Percentiles rank a stretch among this genome's conserved stretches.
Evolutionary conservation across 1,139 yeast genomes (phyloP).

Genomic region (Tardiomyces blankii): DNA sequence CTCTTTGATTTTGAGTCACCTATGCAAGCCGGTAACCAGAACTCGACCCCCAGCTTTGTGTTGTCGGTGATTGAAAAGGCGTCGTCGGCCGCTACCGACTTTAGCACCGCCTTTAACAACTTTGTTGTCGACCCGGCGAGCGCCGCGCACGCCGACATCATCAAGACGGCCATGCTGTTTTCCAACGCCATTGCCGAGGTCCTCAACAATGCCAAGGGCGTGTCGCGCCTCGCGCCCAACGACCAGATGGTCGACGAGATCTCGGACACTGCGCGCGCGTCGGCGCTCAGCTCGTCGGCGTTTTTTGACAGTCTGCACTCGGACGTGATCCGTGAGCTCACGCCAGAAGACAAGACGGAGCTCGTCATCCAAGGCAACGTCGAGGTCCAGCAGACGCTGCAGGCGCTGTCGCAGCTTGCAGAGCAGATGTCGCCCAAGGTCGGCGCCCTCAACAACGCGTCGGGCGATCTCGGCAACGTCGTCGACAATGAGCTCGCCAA

Average conservation of each 20-base stretch:
- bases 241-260: slow-evolving; percentile 43
- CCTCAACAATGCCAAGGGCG: slow-evolving; percentile 59
- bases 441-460: slow-evolving; percentile 25
- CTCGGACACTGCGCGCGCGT: slow-evolving; percentile 38
- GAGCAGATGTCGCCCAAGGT: slow-evolving; percentile 48
- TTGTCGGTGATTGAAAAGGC: slow-evolving; percentile 63
- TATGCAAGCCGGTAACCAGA: slow-evolving; percentile 74
- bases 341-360: slow-evolving; percentile 62
- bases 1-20: slow-evolving; percentile 66
- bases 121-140: slow-evolving; percentile 68
- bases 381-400: slow-evolving; percentile 61
- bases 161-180: slow-evolving; percentile 56
- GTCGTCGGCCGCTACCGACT: slow-evolving; percentile 65
- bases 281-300: slow-evolving; percentile 50
- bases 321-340: slow-evolving; percentile 36
- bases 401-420: slow-evolving; percentile 42
- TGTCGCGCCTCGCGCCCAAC: slow-evolving; percentile 42
- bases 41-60: slow-evolving; percentile 63
- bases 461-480: slow-evolving; percentile 54
- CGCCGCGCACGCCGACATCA: slow-evolving; percentile 58
- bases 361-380: slow-evolving; percentile 66
- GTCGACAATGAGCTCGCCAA: slow-evolving; percentile 64
- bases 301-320: slow-evolving; percentile 55
- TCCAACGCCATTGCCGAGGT: slow-evolving; percentile 57
- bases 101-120: slow-evolving; percentile 68